Evolutionary conservation across 441 rosid species (phyloP), one percentile per base, ranked within the genome.

Genomic region (Omphalea diandra): DNA sequence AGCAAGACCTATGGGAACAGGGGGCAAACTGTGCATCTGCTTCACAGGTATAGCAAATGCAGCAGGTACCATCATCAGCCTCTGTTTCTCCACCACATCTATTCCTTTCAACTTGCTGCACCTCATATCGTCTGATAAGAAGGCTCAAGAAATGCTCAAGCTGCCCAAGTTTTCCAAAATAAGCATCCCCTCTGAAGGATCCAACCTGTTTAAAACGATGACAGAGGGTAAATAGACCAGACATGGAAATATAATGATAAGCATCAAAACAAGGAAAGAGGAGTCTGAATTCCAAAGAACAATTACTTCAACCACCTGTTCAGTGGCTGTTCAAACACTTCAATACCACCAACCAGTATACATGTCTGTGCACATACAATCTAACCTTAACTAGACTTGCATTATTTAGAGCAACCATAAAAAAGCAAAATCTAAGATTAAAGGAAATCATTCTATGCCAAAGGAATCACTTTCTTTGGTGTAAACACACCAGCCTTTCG

Each of bases 1-100:
- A 85, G 80, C 99, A 96, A 9, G 98, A 96, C 36, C 76, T 82
- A 73, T 93, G 98, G 22, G 86, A 88, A 81, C 99, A 96, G 3
- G 99, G 97, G n/a, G 77, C 80, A 58, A 96, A 86, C 82, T 75
- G 70, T 22, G 97, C 90, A 75, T 93, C 90, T 18, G 93, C 90
- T 65, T 84, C 83, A 0, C 82, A 67, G 1, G 86, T 82, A 14
- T 87, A 96, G 81, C 99, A 96, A 76, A 96, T 91, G 80, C 99
- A 93, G 83, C 98, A 96, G 36, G 76, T 83, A 59, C 73, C 74
- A 22, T 91, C 98, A 46, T 89, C 88, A 22, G 15, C 56, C 49
- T 84, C 93, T 1, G 68, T 75, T 54, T 76, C 86, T 63, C 76
- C 85, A 63, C 70, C 77, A 27, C 54, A 38, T 55, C 65, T 65